A percentile compares a stretch with the other conserved stretches of the same genome.
Evolutionary conservation across 2,329 filamentous ascomycete species (phyloP).

Genomic region (Paecilomyces sp.): DNA sequence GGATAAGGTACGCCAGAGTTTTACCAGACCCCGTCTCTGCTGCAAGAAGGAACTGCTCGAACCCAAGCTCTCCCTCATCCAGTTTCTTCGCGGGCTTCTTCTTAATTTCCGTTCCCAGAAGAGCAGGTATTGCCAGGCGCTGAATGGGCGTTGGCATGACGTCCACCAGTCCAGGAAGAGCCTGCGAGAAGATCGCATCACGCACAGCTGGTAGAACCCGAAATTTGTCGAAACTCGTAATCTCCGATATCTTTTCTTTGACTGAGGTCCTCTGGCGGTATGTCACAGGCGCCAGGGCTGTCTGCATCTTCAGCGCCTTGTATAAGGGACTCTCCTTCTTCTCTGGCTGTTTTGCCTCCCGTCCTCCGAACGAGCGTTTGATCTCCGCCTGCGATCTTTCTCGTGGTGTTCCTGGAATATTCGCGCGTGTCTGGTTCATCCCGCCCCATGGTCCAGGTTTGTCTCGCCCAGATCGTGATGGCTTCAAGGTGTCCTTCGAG

Average conservation of each 20-base stretch:
- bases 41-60: constrained; percentile 70
- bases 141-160: constrained; percentile 84
- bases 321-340: constrained; percentile 48
- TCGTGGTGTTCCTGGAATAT: constrained; percentile 34
- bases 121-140: constrained; percentile 73
- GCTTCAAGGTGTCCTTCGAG: constrained; percentile 21
- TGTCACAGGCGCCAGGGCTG: constrained; percentile 64
- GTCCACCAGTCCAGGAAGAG: constrained; percentile 66
- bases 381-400: constrained; percentile 33
- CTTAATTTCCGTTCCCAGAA: constrained; percentile 54
- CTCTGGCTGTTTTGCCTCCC: constrained; percentile 26
- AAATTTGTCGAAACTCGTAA: constrained; percentile 77
- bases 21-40: constrained; percentile 97
- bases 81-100: constrained; percentile 21
- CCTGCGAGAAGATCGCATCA: constrained; percentile 64
- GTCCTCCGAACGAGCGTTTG: constrained; percentile 36
- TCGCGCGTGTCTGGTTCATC: constrained; percentile 50
- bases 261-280: constrained; percentile 61
- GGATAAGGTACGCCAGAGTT: constrained; percentile 85
- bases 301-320: constrained; percentile 93
- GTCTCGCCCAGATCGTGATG: constrained; percentile 32
- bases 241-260: constrained; percentile 55
- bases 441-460: constrained; percentile 50
- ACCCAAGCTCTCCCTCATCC: constrained; percentile 36
- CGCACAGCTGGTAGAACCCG: constrained; percentile 65